Conservation (phyloP, 1,284 basidiomycete species). For the Cryptococcus deneoformans region DNA sequence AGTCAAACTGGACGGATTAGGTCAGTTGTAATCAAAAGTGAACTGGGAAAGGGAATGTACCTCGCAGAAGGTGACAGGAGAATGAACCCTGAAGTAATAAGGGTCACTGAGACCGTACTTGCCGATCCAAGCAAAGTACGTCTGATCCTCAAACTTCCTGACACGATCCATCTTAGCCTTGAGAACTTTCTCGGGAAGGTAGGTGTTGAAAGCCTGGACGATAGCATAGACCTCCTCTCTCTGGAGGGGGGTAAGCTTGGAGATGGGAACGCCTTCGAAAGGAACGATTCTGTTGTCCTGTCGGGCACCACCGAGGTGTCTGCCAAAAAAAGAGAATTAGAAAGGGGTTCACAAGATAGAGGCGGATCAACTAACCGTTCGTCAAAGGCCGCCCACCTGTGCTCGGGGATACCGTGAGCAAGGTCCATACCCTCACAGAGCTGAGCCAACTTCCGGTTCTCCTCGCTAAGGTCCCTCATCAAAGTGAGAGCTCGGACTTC, state of each 20-base stretch:
- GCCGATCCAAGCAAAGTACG: conserved; percentile 47
- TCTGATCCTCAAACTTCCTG: conserved; percentile 23
- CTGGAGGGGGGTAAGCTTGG: conserved; percentile 26
- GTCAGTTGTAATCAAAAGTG: conserved; percentile 54
- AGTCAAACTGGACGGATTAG: too few species aligned
- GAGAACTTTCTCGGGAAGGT: conserved; percentile 34
- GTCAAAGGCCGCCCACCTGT: conserved; percentile 47
- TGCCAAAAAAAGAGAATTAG: too few species aligned
- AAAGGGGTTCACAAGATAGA: too few species aligned
- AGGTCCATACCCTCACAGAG: conserved; percentile 29
- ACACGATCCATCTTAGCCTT: conserved; percentile 27
- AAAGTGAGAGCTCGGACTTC: conserved; percentile 36
- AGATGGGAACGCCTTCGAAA: conserved; percentile 36
- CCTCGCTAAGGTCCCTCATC: conserved; percentile 32
- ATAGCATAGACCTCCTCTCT: conserved; percentile 30
- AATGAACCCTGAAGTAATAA: conserved; percentile 47
- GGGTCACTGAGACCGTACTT: conserved; percentile 39
- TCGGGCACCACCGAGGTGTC: too few species aligned
- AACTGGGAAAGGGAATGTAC: conserved; percentile 7
- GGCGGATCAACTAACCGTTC: conserved; percentile 18
- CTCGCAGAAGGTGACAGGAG: conserved; percentile 42
- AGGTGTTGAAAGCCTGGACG: conserved; percentile 42
- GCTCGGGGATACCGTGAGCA: conserved; percentile 28
- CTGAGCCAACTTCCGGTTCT: conserved; percentile 37
- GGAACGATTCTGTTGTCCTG: conserved; percentile 41